Percentiles rank a stretch among this genome's conserved stretches.
phyloP scores from a whole-genome alignment of 23 red algal genomes.

The Gracilariopsis chorda region DNA sequence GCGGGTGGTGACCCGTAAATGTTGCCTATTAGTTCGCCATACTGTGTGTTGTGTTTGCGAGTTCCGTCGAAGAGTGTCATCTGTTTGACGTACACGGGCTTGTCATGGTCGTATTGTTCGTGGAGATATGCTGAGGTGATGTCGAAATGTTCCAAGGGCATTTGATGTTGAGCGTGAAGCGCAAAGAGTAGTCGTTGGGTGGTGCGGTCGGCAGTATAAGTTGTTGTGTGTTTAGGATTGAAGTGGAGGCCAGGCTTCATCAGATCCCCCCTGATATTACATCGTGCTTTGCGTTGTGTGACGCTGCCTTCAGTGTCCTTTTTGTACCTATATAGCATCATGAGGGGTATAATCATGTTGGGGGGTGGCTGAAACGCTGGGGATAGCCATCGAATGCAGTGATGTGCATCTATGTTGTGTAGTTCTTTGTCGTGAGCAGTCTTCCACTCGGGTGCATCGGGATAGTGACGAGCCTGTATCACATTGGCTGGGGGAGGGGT shows the following conservation, averaged over 20 bases:
- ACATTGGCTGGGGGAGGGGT: not conserved
- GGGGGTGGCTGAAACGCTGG: not conserved
- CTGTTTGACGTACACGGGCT: not conserved
- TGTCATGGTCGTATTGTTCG: constrained; percentile 2
- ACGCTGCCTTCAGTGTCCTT: not conserved
- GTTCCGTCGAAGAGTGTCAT: not conserved
- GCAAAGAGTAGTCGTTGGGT: not conserved
- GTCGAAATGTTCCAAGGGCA: constrained; percentile 45
- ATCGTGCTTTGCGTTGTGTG: not conserved
- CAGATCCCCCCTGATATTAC: not conserved
- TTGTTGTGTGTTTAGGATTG: not conserved
- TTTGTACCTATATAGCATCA: constrained; percentile 43
- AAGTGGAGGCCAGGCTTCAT: constrained; percentile 37
- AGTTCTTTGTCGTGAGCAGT: not conserved
- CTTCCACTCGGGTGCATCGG: not conserved
- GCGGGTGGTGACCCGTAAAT: not conserved
- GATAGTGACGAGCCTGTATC: not conserved
- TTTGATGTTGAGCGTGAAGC: not conserved
- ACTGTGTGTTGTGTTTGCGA: not conserved
- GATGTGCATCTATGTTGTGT: constrained; percentile 1
- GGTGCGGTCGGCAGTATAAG: constrained; percentile 5
- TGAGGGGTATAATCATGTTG: not conserved
- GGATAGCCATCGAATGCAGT: not conserved
- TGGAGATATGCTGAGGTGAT: constrained; percentile 7
- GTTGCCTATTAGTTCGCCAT: not conserved